phyloP scores from a whole-genome alignment of 352 stramenopile species.

The Aphanomyces astaci region DNA sequence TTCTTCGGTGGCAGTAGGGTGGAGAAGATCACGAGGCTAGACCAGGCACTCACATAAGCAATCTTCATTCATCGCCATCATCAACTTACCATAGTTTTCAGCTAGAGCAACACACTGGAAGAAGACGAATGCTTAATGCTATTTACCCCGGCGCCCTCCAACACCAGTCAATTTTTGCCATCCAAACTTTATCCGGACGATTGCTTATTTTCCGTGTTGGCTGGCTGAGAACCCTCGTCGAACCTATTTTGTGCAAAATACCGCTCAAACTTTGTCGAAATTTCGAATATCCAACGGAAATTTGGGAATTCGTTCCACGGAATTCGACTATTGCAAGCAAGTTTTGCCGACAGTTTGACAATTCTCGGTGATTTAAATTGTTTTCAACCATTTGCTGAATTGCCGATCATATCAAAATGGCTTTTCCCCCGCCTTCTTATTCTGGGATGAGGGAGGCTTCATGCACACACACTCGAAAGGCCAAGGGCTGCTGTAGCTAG shows the following conservation, averaged over 20 bases:
- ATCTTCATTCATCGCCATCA: not conserved
- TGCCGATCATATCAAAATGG: not conserved
- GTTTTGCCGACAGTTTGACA: not conserved
- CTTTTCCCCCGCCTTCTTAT: no score
- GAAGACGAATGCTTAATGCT: slow-evolving; percentile 61
- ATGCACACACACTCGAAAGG: no score
- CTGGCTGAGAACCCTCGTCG: slow-evolving; percentile 10
- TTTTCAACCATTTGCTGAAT: no score
- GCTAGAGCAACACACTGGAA: slow-evolving; percentile 60
- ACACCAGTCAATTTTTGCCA: slow-evolving; percentile 21
- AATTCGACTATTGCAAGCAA: not conserved
- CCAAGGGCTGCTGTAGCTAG: no score
- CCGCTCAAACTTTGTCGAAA: not conserved
- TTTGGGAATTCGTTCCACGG: not conserved
- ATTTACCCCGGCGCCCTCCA: not conserved
- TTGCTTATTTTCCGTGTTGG: not conserved
- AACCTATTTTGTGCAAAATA: not conserved
- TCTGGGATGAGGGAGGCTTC: no score
- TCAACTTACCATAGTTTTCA: slow-evolving; percentile 1
- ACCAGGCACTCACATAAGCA: slow-evolving; percentile 22
- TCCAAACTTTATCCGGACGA: slow-evolving; percentile 2
- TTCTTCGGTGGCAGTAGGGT: slow-evolving; percentile 93
- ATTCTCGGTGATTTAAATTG: no score
- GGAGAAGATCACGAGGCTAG: slow-evolving; percentile 92
- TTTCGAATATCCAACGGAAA: not conserved